Conservation (phyloP, 2,329 filamentous ascomycete genomes). For the Fusarium nematophilum region DNA sequence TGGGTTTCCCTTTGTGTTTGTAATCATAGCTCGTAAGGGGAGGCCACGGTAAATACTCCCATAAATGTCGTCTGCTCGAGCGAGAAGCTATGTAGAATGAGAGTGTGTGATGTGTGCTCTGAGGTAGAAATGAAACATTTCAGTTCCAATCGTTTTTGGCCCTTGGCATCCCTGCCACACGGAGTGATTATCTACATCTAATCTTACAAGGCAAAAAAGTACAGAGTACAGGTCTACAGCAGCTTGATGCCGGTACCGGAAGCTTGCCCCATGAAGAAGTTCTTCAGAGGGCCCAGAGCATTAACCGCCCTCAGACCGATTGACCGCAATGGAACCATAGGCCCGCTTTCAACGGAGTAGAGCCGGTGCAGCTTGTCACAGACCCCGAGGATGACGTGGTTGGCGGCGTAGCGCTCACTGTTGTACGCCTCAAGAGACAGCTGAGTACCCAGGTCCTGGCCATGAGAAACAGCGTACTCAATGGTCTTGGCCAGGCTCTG, state of each 20-base stretch:
- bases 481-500: conserved; percentile 81
- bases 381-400: conserved; percentile 81
- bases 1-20: conserved; percentile 52
- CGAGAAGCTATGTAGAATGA: conserved; percentile 41
- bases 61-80: conserved; percentile 44
- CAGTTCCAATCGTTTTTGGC: conserved; percentile 32
- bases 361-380: conserved; percentile 94
- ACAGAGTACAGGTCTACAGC: conserved; percentile 39
- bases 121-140: conserved; percentile 42
- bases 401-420: conserved; percentile 82
- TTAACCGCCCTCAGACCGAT: conserved; percentile 82
- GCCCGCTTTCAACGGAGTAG: conserved; percentile 83
- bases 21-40: conserved; percentile 54
- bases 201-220: conserved; percentile 29
- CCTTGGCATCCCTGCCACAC: not conserved
- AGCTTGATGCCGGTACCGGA: conserved; percentile 65
- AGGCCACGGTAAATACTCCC: conserved; percentile 53
- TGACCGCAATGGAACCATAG: conserved; percentile 82
- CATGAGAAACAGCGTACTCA: conserved; percentile 80
- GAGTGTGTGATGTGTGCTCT: conserved; percentile 31
- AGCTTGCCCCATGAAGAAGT: conserved; percentile 83
- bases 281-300: conserved; percentile 79
- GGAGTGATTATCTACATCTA: conserved; percentile 29
- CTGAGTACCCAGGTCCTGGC: conserved; percentile 85
- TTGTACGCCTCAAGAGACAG: conserved; percentile 86